Evolutionary conservation across 2,329 filamentous ascomycete genomes (phyloP), one percentile per base, ranked within the genome.

Genomic region (Pseudogymnoascus sp.): DNA sequence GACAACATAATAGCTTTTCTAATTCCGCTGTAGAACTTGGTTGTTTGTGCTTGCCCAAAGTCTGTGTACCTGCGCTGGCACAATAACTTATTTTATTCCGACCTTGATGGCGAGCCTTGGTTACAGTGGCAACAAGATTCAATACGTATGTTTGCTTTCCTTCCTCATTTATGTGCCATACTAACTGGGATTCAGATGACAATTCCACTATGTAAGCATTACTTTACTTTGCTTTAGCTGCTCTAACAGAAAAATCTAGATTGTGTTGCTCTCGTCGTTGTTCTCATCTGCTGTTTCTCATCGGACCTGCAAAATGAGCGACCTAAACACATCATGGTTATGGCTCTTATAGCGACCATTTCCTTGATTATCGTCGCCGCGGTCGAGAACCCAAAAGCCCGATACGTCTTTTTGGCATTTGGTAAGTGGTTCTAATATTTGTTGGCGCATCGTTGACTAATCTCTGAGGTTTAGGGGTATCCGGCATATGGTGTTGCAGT

Each of bases 321-420:
- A 13, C 63, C 63, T 12, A 65, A 65, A 15, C 63, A 65, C 44
- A 65, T 65, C 25, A 65, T 65, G 62, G 62, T 48, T 15, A 65
- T 65, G 44, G 63, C 63, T 12, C 13, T 51, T 17, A 65, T 65
- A 7, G 59, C 62, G 25, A 65, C 63, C 31, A 38, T 65, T 29
- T 65, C 63, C 29, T 38, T 65, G 44, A 65, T 65, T 10, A 65
- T 65, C 38, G 59, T 63, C 31, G 62, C 63, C 12, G 38, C 63
- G 10, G 44, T 65, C 7, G 36, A 65, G 15, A 58, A 65, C 25
- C 58, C 62, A 36, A 65, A 65, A 38, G 63, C 58, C 17, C 59
- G 62, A 61, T 65, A 65, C 44, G 59, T 55, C 12, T 65, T 65
- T 58, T 27, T 65, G 44, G 59, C 62, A 42, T 61, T 65, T 35